phyloP scores from a whole-genome alignment of 2,329 filamentous ascomycete genomes.

The Lachnum nothofagi region DNA sequence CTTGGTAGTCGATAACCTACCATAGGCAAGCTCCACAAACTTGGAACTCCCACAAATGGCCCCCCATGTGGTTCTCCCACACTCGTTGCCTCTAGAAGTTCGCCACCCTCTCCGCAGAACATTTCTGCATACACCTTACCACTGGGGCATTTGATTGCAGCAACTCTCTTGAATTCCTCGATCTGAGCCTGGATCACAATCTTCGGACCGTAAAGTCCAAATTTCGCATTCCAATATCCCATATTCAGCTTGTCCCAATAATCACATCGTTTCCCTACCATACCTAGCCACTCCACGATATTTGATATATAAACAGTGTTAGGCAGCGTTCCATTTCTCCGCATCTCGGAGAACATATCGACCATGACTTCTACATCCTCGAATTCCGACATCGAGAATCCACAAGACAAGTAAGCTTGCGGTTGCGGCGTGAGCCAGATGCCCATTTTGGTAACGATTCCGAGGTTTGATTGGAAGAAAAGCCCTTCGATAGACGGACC shows the following conservation, averaged over 20 bases:
- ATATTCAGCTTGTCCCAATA: constrained; percentile 40
- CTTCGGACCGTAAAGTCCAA: constrained; percentile 41
- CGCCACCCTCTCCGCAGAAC: constrained; percentile 36
- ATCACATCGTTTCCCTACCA: constrained; percentile 40
- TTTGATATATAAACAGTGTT: constrained; percentile 43
- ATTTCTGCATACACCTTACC: constrained; percentile 36
- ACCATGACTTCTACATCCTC: constrained; percentile 43
- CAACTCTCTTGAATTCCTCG: constrained; percentile 36
- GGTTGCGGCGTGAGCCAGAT: constrained; percentile 36
- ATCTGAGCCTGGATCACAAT: constrained; percentile 42
- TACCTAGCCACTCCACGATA: constrained; percentile 42
- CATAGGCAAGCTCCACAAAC: constrained; percentile 10
- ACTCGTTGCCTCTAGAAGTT: constrained; percentile 35
- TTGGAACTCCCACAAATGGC: constrained; percentile 7
- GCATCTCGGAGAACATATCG: constrained; percentile 41
- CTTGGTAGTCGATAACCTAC: constrained; percentile 4
- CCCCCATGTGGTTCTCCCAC: constrained; percentile 8
- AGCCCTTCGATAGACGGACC: constrained; percentile 21
- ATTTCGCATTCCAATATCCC: constrained; percentile 43
- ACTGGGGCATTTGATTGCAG: constrained; percentile 34
- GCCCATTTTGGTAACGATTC: constrained; percentile 19
- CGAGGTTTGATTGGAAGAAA: constrained; percentile 16
- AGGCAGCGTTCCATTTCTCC: constrained; percentile 40
- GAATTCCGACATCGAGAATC: constrained; percentile 42
- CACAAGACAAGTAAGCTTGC: constrained; percentile 43